A percentile compares a stretch with the other conserved stretches of the same genome.
phyloP scores from a whole-genome alignment of 208 protist genomes.

The Entamoeba dispar region DNA sequence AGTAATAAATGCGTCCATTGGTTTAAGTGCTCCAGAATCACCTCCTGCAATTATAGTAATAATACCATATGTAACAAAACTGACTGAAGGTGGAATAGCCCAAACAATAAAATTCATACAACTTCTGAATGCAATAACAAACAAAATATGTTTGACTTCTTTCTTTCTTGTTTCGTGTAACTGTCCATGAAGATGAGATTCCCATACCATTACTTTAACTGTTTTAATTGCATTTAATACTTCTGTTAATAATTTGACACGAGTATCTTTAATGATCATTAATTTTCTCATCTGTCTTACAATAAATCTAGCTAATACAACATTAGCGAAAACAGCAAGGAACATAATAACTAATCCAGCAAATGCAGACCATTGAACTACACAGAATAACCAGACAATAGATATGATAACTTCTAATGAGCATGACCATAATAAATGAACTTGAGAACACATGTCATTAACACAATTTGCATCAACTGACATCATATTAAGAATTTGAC shows the following conservation, averaged over 20 bases:
- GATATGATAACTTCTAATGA: conserved; percentile 34
- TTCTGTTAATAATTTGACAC: conserved; percentile 36
- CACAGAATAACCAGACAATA: conserved; percentile 32
- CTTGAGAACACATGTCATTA: conserved; percentile 17
- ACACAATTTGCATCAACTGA: conserved; percentile 25
- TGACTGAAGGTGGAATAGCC: neutral
- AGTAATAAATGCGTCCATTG: neutral
- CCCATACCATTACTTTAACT: conserved; percentile 45
- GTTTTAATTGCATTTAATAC: conserved; percentile 40
- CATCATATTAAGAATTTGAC: conserved; percentile 46
- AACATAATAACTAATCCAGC: conserved; percentile 35
- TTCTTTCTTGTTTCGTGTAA: conserved; percentile 15
- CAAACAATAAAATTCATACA: neutral
- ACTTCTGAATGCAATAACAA: neutral
- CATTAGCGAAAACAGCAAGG: conserved; percentile 31
- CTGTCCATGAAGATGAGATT: conserved; percentile 24
- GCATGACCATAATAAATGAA: conserved; percentile 27
- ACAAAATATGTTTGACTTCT: neutral
- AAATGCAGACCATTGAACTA: conserved; percentile 27
- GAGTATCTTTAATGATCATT: conserved; percentile 27
- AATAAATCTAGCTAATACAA: conserved; percentile 3
- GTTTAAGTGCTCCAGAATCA: neutral
- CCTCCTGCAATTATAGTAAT: neutral
- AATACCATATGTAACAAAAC: neutral
- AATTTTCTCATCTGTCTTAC: neutral